Evolutionary conservation across 257 asterid species (phyloP).

Genomic region (Nicotiana obtusifolia): DNA sequence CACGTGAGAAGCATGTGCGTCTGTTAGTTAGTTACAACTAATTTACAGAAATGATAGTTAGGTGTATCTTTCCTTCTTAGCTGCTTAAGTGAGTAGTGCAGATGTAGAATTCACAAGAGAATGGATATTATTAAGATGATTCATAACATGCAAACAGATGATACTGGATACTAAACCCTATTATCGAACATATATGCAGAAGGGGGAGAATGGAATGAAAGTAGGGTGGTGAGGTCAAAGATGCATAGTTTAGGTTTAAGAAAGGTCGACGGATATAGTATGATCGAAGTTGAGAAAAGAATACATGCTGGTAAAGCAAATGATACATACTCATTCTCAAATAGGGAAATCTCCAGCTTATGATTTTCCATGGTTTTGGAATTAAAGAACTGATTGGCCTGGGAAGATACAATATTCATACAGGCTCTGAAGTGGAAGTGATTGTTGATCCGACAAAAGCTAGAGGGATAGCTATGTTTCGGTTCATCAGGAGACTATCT

Average conservation of each 20-base stretch:
- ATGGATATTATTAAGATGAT: conserved; percentile 58
- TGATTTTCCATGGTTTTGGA: not conserved
- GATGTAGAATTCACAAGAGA: conserved; percentile 68
- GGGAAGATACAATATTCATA: not conserved
- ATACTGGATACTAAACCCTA: conserved; percentile 65
- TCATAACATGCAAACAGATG: conserved; percentile 42
- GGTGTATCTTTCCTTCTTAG: too few species aligned
- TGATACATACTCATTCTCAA: not conserved
- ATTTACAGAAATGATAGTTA: too few species aligned
- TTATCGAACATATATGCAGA: conserved; percentile 71
- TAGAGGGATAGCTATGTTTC: not conserved
- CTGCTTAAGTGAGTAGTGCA: too few species aligned
- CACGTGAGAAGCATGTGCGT: too few species aligned
- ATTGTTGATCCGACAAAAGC: not conserved
- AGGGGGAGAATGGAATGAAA: conserved; percentile 70
- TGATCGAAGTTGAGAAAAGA: conserved; percentile 39
- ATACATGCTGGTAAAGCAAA: not conserved
- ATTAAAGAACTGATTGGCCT: not conserved
- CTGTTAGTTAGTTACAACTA: too few species aligned
- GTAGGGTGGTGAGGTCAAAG: conserved; percentile 38
- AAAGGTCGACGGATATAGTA: conserved; percentile 69
- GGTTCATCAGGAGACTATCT: not conserved
- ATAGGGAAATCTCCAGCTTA: not conserved
- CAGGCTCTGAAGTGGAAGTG: not conserved
- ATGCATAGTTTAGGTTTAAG: conserved; percentile 47